Conservation (phyloP, 306 rosid genomes). For the Quercus variabilis region DNA sequence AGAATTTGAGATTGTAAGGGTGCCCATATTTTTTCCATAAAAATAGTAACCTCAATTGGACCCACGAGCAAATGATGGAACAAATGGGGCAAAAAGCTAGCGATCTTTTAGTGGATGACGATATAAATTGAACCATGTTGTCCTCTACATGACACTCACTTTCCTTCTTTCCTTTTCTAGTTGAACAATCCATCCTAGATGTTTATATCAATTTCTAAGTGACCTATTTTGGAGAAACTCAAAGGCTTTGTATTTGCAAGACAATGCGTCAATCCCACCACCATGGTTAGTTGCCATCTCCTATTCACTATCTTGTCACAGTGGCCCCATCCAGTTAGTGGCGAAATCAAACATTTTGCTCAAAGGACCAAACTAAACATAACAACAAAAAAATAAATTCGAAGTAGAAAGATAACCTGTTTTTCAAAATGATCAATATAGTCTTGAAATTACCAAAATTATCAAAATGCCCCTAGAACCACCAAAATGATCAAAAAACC, state of each 20-base stretch:
- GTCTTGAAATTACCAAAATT: too few species aligned
- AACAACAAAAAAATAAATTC: too few species aligned
- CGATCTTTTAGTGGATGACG: slow-evolving; percentile 42
- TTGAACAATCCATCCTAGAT: slow-evolving; percentile 5
- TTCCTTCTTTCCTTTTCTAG: slow-evolving; percentile 33
- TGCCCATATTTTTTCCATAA: background rate
- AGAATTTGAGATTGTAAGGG: too few species aligned
- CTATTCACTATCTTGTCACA: background rate
- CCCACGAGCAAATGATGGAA: slow-evolving; percentile 27
- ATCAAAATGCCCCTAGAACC: too few species aligned
- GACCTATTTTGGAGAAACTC: background rate
- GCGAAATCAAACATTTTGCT: too few species aligned
- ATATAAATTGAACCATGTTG: slow-evolving; percentile 19
- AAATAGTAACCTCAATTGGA: slow-evolving; percentile 22
- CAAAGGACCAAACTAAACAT: too few species aligned
- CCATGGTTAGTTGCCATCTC: slow-evolving; percentile 5
- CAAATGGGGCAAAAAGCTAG: slow-evolving; percentile 26
- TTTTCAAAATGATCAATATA: too few species aligned
- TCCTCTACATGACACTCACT: slow-evolving; percentile 33
- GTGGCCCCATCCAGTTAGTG: too few species aligned
- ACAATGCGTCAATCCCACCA: slow-evolving; percentile 1
- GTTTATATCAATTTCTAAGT: background rate
- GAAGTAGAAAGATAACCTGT: too few species aligned
- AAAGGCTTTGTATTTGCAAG: slow-evolving; percentile 5
- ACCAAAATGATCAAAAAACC: too few species aligned